Base-by-base conservation (phyloP, 2,329 filamentous ascomycete species). In the Tolypocladium tundrense region DNA sequence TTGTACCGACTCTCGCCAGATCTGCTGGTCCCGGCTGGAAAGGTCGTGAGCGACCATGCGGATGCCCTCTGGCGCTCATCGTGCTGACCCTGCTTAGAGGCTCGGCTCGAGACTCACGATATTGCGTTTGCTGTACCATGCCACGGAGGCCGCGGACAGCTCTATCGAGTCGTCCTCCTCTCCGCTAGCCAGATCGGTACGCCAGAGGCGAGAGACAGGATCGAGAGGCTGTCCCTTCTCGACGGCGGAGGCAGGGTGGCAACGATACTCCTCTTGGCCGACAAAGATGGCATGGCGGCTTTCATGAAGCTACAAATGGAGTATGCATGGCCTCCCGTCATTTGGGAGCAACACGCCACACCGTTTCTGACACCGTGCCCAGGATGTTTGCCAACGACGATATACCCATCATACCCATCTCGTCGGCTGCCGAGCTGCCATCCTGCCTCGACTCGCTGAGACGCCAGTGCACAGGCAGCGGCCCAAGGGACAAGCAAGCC, bases 271-370 rank as follows among this genome's bases (percentile, higher is more conserved):
- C 67, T 82, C 19, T 61, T 81, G 45, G 65, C 67, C 43, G 66
- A 69, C 4, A 60, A 64, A 13, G 65, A 62, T 14, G 57, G 69
- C 37, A 70, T 73, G 63, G 64, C 67, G 35, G 55, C 65, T 1
- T 72, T 78, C 56, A 73, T 74, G 68, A 67, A 65, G 19, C 65
- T 83, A 41, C 78, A 83, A 55, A 67, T 76, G 54, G 66, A 74
- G 77, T 80, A 65, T 62, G 73, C 57, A 37, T 13, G 8, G 8
- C 48, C 27, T 4, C 19, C 33, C 13, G 11, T 8, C 24, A 27
- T 48, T 40, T 48, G 31, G 2, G 19, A 37, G 31, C 31, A 35
- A 35, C 31, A 37, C 19, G 19, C 35, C 13, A 37, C 33, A 21
- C 31, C 59, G 10, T 9, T 41, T 24, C 54, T 43, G 31, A 56